These are phyloP conservation scores for Serendipita vermifera DNA, from an alignment of 768 basidiomycete species.

Conservation along the genomic window DNA sequence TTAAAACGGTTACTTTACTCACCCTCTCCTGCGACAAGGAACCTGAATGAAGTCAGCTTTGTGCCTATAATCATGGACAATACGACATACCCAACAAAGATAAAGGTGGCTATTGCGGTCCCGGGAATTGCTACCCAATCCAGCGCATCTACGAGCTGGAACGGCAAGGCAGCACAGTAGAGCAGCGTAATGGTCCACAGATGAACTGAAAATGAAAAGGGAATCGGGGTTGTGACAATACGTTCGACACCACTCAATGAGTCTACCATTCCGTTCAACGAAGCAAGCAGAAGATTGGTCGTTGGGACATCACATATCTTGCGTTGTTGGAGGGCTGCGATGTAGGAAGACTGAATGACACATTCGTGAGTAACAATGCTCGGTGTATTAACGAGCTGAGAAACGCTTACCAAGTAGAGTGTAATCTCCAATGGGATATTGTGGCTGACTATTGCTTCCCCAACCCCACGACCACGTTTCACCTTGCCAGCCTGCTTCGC, in stretches of 20 bases:
- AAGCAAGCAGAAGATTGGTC: slow-evolving; percentile 29
- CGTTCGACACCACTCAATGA: slow-evolving; percentile 55
- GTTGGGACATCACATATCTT: slow-evolving; percentile 48
- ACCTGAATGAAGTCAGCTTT: slow-evolving; percentile 52
- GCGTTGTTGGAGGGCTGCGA: slow-evolving; percentile 43
- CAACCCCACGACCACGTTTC: slow-evolving; percentile 16
- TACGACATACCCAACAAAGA: background rate
- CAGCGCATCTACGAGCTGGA: slow-evolving; percentile 45
- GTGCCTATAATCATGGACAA: slow-evolving; percentile 9
- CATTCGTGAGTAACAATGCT: no score
- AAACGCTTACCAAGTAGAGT: no score
- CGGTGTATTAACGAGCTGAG: no score
- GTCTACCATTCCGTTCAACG: slow-evolving; percentile 48
- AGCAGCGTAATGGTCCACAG: slow-evolving; percentile 53
- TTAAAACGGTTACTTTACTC: no score
- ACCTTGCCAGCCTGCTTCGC: slow-evolving; percentile 34
- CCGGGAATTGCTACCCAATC: slow-evolving; percentile 53
- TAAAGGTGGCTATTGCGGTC: slow-evolving; percentile 37
- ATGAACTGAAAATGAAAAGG: slow-evolving; percentile 62
- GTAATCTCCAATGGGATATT: slow-evolving; percentile 60
- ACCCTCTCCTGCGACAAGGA: slow-evolving; percentile 56
- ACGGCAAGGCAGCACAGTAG: slow-evolving; percentile 50
- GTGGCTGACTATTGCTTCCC: slow-evolving; percentile 35
- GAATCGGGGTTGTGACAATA: slow-evolving; percentile 63
- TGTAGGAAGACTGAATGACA: no score